These are phyloP conservation scores for Sarcodon sp. DNA, from an alignment of 768 basidiomycete species.

Conservation along the genomic window DNA sequence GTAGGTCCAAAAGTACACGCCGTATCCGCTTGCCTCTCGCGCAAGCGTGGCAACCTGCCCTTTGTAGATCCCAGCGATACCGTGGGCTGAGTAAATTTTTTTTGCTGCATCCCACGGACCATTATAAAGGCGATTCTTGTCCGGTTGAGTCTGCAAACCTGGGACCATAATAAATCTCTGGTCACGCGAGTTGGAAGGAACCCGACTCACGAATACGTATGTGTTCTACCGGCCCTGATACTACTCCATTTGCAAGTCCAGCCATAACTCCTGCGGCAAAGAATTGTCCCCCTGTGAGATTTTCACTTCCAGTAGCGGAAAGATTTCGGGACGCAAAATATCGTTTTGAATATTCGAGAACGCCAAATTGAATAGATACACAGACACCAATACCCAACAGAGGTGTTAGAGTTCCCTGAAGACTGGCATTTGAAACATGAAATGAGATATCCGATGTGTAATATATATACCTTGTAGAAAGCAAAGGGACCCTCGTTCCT, in stretches of 20 bases:
- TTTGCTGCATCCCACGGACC: constrained; percentile 84
- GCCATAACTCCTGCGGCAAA: constrained; percentile 71
- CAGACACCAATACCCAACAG: constrained; percentile 88
- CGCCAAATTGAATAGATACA: constrained; percentile 94
- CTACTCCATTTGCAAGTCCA: constrained; percentile 82
- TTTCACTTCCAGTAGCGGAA: constrained; percentile 47
- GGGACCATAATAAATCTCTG: constrained; percentile 1
- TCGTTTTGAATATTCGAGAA: constrained; percentile 77
- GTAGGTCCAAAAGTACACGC: constrained; percentile 84
- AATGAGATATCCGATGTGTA: not conserved
- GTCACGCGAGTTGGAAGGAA: not conserved
- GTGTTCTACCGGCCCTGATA: constrained; percentile 94
- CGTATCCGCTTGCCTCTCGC: constrained; percentile 75
- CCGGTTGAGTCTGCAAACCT: constrained; percentile 90
- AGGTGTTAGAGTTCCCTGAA: constrained; percentile 80
- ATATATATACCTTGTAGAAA: constrained; percentile 73
- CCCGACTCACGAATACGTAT: constrained; percentile 84
- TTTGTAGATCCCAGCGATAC: constrained; percentile 82
- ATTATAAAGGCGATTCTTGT: constrained; percentile 57
- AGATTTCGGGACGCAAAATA: constrained; percentile 56
- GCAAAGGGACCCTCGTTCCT: constrained; percentile 87
- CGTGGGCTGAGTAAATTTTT: constrained; percentile 67
- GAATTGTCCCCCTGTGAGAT: constrained; percentile 51
- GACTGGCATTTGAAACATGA: not conserved
- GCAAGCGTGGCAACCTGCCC: constrained; percentile 83